Percentiles rank a stretch among this genome's conserved stretches.
Evolutionary conservation across 108 stramenopile genomes (phyloP).

Genomic region (Cylindrotheca closterium): DNA sequence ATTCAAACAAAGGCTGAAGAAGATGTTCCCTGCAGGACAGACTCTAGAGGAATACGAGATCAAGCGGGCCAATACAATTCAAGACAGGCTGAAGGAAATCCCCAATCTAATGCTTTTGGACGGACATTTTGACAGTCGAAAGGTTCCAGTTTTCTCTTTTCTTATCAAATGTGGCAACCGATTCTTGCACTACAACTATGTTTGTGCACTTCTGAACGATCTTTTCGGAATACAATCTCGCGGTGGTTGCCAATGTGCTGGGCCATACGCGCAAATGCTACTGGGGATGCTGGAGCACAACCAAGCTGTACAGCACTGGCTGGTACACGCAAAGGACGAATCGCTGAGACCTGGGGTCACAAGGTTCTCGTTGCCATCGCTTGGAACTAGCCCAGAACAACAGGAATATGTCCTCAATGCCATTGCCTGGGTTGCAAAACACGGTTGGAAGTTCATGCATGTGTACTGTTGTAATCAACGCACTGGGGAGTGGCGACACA

Average conservation of each 20-base stretch:
- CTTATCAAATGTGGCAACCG: slow-evolving; percentile 68
- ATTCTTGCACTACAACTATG: slow-evolving; percentile 97
- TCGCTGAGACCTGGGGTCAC: slow-evolving; percentile 91
- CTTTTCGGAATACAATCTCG: slow-evolving; percentile 97
- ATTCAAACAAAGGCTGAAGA: slow-evolving; percentile 63
- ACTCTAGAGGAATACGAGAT: slow-evolving; percentile 56
- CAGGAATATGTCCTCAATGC: slow-evolving; percentile 90
- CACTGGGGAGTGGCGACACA: slow-evolving; percentile 84
- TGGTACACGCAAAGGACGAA: slow-evolving; percentile 85
- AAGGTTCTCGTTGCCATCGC: slow-evolving; percentile 84
- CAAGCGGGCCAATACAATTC: slow-evolving; percentile 53
- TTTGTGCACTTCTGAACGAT: slow-evolving; percentile 95
- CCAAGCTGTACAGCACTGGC: slow-evolving; percentile 74
- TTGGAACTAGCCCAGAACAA: slow-evolving; percentile 68
- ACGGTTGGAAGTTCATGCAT: slow-evolving; percentile 89
- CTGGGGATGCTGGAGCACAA: slow-evolving; percentile 74
- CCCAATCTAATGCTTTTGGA: slow-evolving; percentile 85
- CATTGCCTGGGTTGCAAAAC: slow-evolving; percentile 84
- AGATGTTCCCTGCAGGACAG: slow-evolving; percentile 27
- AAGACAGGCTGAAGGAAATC: slow-evolving; percentile 40
- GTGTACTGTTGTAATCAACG: slow-evolving; percentile 90
- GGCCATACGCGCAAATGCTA: slow-evolving; percentile 84
- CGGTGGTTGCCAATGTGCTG: slow-evolving; percentile 95
- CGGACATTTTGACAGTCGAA: slow-evolving; percentile 21
- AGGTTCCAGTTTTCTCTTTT: slow-evolving; percentile 86